Conservation (phyloP, 2,329 filamentous ascomycete genomes). For the Grosmannia penicillata region DNA sequence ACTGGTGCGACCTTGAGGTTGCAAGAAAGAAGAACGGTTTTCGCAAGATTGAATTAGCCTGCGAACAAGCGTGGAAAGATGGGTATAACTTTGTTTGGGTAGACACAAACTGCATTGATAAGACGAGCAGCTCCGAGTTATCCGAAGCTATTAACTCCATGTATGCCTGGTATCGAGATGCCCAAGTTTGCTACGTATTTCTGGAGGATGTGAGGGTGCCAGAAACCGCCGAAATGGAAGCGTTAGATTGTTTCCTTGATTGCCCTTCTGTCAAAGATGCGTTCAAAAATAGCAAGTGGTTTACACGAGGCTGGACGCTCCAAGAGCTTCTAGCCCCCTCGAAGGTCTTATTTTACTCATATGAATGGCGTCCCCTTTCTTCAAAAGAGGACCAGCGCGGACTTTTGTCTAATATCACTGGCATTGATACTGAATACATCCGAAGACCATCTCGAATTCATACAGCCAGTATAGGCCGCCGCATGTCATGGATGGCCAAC, state of each 20-base stretch:
- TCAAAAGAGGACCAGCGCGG: slow-evolving; percentile 12
- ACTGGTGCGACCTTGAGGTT: slow-evolving; percentile 7
- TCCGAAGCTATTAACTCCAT: slow-evolving; percentile 17
- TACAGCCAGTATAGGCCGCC: slow-evolving; percentile 9
- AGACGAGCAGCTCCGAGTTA: slow-evolving; percentile 19
- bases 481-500: slow-evolving; percentile 15
- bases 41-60: slow-evolving; percentile 13
- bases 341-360: slow-evolving; percentile 11
- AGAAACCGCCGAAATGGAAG: neutral
- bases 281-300: slow-evolving; percentile 6
- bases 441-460: neutral
- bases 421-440: slow-evolving; percentile 14
- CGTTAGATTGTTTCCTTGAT: neutral
- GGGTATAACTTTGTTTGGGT: slow-evolving; percentile 19
- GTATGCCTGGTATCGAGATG: slow-evolving; percentile 18
- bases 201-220: slow-evolving; percentile 13
- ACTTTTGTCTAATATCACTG: slow-evolving; percentile 15
- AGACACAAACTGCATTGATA: slow-evolving; percentile 24
- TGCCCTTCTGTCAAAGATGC: neutral
- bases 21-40: slow-evolving; percentile 9
- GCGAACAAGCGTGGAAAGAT: slow-evolving; percentile 12
- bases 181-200: slow-evolving; percentile 20
- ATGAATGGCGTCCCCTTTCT: slow-evolving; percentile 11
- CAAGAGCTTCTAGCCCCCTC: slow-evolving; percentile 12
- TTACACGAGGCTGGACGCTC: slow-evolving; percentile 13